Evolutionary conservation across 352 stramenopile species (phyloP), one percentile per base, ranked within the genome.

Genomic region (Globisporangium carolinianum): DNA sequence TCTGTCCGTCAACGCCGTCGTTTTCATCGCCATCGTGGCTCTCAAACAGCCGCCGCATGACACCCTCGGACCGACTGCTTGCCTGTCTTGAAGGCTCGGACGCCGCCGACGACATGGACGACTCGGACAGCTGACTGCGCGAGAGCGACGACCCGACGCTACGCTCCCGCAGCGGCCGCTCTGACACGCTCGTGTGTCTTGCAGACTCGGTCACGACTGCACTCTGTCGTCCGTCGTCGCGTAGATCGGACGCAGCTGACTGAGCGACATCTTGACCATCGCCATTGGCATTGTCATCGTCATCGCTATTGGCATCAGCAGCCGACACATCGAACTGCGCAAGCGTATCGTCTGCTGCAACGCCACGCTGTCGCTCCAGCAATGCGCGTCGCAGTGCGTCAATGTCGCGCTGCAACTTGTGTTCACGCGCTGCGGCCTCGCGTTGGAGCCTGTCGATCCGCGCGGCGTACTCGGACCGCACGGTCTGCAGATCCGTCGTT

Each of bases 391-490:
- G 77, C 39, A 89, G n/a, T 3, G 41, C 47, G 53, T 92, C 79
- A 15, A 92, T 65, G 43, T 85, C 66, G 63, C 77, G 67, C 10
- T 57, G 58, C 66, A 87, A 65, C 0, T 66, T 66, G 36, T 82
- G 67, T 55, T 87, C 78, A 51, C 57, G 63, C 3, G 41, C 55
- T 0, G 53, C 63, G n/a, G 66, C 71, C 37, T 89, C 67, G n/a
- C 77, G 71, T 58, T 89, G 72, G 3, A 89, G 61, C 48, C 68
- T 73, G 9, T 82, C 55, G 38, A 92, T 75, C 48, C 66, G 74
- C 7, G 60, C 45, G 24, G 62, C 55, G 39, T 86, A 90, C 17
- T 79, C 60, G 18, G 47, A 47, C 12, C 72, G 72, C 51, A 90
- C 68, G 36, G 67, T 67, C 15, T 72, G 73, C 10, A 87, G 64